Conservation (phyloP, 2,329 filamentous ascomycete genomes). For the Orbilia brochopaga region DNA sequence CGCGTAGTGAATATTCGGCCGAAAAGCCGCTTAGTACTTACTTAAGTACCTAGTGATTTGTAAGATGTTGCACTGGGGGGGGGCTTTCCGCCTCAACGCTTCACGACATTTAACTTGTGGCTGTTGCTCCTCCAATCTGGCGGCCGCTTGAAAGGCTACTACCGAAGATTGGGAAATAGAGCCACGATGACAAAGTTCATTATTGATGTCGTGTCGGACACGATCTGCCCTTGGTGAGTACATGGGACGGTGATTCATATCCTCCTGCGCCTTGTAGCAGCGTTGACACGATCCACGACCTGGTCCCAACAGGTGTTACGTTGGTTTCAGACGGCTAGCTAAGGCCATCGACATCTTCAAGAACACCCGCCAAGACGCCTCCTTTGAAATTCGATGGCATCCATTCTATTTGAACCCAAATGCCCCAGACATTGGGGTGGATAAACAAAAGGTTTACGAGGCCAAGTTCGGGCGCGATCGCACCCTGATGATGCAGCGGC, state of each 20-base stretch:
- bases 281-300: constrained; percentile 53
- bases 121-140: background rate
- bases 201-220: constrained; percentile 80
- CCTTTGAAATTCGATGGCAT: constrained; percentile 74
- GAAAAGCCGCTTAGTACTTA: too few species aligned
- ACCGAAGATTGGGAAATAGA: background rate
- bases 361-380: constrained; percentile 68
- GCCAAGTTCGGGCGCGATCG: constrained; percentile 71
- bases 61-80: background rate
- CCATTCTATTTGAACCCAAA: constrained; percentile 81
- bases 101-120: background rate
- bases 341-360: constrained; percentile 73
- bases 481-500: constrained; percentile 64
- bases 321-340: constrained; percentile 77
- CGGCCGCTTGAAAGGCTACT: constrained; percentile 3
- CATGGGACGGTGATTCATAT: background rate
- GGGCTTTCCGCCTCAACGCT: background rate
- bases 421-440: constrained; percentile 63
- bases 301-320: constrained; percentile 64
- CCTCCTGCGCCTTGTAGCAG: background rate
- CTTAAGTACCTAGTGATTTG: background rate
- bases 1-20: background rate
- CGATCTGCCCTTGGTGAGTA: constrained; percentile 70
- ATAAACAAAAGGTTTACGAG: constrained; percentile 66
- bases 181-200: constrained; percentile 74